Evolutionary conservation across 257 asterid species (phyloP).

Genomic region (Paraleonurus japonicus): DNA sequence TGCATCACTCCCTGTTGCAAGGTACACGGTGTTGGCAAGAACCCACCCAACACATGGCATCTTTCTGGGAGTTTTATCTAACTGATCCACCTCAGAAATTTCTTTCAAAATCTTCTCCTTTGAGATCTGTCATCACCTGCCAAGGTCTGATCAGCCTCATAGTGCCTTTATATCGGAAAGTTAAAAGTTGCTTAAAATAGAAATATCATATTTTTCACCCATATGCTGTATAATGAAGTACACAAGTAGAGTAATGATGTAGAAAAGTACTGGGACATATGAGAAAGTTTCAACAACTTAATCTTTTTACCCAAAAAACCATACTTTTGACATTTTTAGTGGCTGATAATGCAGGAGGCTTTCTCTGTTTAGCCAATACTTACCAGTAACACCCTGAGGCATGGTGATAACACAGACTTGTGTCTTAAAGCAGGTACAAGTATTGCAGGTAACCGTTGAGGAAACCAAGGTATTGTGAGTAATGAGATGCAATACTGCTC

Average conservation of each 20-base stretch:
- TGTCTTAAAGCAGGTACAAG: constrained; percentile 91
- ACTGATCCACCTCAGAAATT: constrained; percentile 56
- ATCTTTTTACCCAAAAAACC: constrained; percentile 5
- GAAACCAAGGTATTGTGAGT: constrained; percentile 88
- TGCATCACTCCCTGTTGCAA: constrained; percentile 57
- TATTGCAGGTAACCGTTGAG: constrained; percentile 75
- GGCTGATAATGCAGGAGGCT: constrained; percentile 12
- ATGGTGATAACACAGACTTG: constrained; percentile 73
- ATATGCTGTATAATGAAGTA: constrained; percentile 9
- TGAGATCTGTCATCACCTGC: constrained; percentile 94
- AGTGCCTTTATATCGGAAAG: constrained; percentile 32
- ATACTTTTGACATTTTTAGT: constrained; percentile 9
- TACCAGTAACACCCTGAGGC: constrained; percentile 83
- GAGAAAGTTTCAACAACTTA: neutral
- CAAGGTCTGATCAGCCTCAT: constrained; percentile 79
- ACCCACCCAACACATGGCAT: constrained; percentile 86
- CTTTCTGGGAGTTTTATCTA: constrained; percentile 34
- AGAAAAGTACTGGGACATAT: neutral
- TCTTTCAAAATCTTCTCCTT: constrained; percentile 73
- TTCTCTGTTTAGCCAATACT: constrained; percentile 36
- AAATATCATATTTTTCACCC: constrained; percentile 15
- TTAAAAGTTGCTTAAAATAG: constrained; percentile 18
- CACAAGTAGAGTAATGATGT: constrained; percentile 1
- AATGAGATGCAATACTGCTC: constrained; percentile 66
- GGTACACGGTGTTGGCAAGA: constrained; percentile 74